Evolutionary conservation across 2,329 filamentous ascomycete genomes (phyloP), one percentile per base, ranked within the genome.

Genomic region (Stagonosporopsis chrysanthemi): DNA sequence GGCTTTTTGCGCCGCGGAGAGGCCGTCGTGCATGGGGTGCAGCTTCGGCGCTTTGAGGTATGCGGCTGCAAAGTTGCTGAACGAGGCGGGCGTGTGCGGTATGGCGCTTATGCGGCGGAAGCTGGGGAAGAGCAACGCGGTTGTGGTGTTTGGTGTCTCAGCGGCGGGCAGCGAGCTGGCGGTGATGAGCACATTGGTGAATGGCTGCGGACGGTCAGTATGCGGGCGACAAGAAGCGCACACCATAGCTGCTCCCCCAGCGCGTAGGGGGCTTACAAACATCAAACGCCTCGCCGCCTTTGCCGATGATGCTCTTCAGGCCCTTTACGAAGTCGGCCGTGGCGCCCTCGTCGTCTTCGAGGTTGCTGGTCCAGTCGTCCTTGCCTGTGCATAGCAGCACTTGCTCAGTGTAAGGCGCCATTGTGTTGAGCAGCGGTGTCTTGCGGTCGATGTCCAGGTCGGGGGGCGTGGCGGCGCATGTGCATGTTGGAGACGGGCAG

Each of bases 371-470:
- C 93, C 93, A 97, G 77, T 96, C 90, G 28, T 83, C 79, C 59
- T 87, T 86, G 4, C 91, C 92, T 0, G 92, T 96, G 61, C 90
- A 93, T 14, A 97, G 82, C 9, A 98, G 77, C 3, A 97, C 84
- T 66, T 97, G 92, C 75, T 96, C 89, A 1, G 87, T 83, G 73
- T 97, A 96, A 1, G 83, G 81, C 2, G 89, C 82, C 78, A 97
- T 93, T 6, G 90, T 89, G 12, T 90, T 90, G 70, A 90, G 88
- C 40, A 97, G 80, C 17, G 84, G 82, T 36, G 85, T 85, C 59
- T 85, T 83, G 66, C 84, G 82, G 71, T 97, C 92, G 50, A 97
- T 93, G 22, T 88, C 85, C 15, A 96, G 81, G 3, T 85, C 88
- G 12, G 77, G 64, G 0, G 90, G 87, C 52, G 82, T 88, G 1